Evolutionary conservation across 192 early-diverging fungal genomes (phyloP).

Genomic region (Endogone sp.): DNA sequence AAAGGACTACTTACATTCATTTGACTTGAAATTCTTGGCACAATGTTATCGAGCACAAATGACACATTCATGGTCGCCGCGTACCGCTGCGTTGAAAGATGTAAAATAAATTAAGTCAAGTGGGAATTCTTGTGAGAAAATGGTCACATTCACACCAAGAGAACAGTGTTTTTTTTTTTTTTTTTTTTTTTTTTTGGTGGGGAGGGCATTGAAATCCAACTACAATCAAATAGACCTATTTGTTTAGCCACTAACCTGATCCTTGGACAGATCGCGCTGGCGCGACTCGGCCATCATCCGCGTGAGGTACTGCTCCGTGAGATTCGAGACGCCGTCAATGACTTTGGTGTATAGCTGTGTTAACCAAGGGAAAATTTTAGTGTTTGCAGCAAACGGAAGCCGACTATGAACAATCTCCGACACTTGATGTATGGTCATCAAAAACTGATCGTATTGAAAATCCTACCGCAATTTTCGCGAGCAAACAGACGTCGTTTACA

Average conservation of each 20-base stretch:
- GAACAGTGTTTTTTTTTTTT: too few species aligned
- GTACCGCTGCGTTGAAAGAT: conserved; percentile 27
- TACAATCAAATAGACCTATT: background rate
- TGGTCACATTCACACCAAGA: too few species aligned
- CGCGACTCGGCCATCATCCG: conserved; percentile 48
- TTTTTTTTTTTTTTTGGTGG: too few species aligned
- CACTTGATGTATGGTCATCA: too few species aligned
- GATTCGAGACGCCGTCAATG: conserved; percentile 54
- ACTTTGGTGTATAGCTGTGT: conserved; percentile 68
- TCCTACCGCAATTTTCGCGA: conserved; percentile 65
- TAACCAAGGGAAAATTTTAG: conserved; percentile 6
- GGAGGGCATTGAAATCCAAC: background rate
- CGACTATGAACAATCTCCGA: conserved; percentile 1
- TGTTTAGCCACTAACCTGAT: conserved; percentile 33
- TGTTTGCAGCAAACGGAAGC: background rate
- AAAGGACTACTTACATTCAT: conserved; percentile 41
- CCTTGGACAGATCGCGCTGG: conserved; percentile 30
- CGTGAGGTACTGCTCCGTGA: conserved; percentile 63
- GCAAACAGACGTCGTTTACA: conserved; percentile 64
- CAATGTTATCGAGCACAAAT: conserved; percentile 55
- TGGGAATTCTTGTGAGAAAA: background rate
- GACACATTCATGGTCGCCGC: conserved; percentile 40
- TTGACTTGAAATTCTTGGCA: conserved; percentile 54
- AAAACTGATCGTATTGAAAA: background rate
- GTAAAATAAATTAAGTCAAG: background rate